These are phyloP conservation scores for Warburgia ugandensis DNA, from an alignment of 164 flowering plant species.

Conservation along the genomic window DNA sequence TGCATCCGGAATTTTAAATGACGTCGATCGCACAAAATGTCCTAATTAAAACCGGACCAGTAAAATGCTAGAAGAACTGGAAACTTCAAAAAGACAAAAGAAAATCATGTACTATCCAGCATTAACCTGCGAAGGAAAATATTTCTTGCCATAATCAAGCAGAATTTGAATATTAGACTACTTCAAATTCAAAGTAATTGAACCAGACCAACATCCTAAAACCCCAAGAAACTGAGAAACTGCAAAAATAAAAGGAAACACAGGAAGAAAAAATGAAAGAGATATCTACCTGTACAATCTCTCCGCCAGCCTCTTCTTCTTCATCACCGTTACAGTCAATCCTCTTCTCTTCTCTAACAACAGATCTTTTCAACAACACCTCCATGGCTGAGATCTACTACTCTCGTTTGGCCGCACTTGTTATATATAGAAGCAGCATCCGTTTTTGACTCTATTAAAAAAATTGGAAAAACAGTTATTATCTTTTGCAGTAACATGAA, in stretches of 20 bases:
- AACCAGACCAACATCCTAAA: neutral
- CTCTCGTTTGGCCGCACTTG: neutral
- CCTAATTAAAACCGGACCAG: neutral
- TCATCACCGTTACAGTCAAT: constrained; percentile 5
- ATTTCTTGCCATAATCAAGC: too few relatives aligned
- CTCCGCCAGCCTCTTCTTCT: constrained; percentile 1
- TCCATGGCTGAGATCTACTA: constrained; percentile 25
- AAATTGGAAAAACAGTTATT: constrained; percentile 13
- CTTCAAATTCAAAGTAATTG: neutral
- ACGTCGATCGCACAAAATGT: neutral
- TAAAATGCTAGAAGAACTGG: neutral
- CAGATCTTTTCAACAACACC: constrained; percentile 12
- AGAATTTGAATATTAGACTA: too few relatives aligned
- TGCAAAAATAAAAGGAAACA: neutral
- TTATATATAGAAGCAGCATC: constrained; percentile 4
- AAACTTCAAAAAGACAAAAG: neutral
- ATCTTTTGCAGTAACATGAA: constrained; percentile 1
- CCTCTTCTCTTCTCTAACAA: constrained; percentile 18
- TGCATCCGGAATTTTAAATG: neutral
- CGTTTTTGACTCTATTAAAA: constrained; percentile 13
- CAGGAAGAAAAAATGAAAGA: neutral
- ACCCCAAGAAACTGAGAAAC: neutral
- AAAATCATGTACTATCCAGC: neutral
- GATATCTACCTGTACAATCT: neutral
- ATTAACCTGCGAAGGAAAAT: neutral